Conservation (phyloP, 768 basidiomycete genomes). For the Inosperma sp. region DNA sequence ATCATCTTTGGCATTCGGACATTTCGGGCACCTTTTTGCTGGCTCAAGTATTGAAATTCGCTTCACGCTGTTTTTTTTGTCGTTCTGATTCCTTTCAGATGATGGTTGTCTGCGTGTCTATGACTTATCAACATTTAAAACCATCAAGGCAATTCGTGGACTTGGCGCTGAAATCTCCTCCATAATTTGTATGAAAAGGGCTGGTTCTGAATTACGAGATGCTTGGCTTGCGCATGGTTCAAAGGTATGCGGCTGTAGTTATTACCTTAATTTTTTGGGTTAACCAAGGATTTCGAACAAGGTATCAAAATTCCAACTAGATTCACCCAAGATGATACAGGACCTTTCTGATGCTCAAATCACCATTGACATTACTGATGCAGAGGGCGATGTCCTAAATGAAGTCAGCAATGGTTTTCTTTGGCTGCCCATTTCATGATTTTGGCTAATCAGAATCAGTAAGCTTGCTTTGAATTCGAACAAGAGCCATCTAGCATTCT, state of each 20-base stretch:
- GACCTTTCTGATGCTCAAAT: conserved; percentile 44
- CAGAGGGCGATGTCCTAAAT: conserved; percentile 58
- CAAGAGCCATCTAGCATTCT: conserved; percentile 59
- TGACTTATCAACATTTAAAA: conserved; percentile 52
- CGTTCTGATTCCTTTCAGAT: conserved; percentile 32
- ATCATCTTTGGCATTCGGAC: conserved; percentile 50
- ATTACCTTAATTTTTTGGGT: background rate
- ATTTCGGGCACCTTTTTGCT: conserved; percentile 46
- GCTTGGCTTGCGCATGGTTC: conserved; percentile 67
- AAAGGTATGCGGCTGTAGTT: conserved; percentile 37
- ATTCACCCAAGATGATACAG: conserved; percentile 50
- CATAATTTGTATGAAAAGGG: conserved; percentile 41
- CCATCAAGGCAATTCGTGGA: conserved; percentile 57
- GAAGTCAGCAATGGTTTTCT: conserved; percentile 45
- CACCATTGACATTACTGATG: conserved; percentile 43
- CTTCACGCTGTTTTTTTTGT: too few relatives aligned
- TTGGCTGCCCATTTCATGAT: conserved; percentile 17
- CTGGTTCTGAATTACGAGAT: conserved; percentile 39
- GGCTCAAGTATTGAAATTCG: conserved; percentile 65
- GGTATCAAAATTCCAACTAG: conserved; percentile 46
- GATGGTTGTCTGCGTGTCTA: conserved; percentile 72
- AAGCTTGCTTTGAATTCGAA: conserved; percentile 61
- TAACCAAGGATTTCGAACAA: conserved; percentile 14
- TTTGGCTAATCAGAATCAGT: conserved; percentile 35
- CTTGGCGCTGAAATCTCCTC: conserved; percentile 61